A percentile compares a stretch with the other conserved stretches of the same genome.
phyloP scores from a whole-genome alignment of 2,329 filamentous ascomycete species.

The Calonectria hawksworthii region DNA sequence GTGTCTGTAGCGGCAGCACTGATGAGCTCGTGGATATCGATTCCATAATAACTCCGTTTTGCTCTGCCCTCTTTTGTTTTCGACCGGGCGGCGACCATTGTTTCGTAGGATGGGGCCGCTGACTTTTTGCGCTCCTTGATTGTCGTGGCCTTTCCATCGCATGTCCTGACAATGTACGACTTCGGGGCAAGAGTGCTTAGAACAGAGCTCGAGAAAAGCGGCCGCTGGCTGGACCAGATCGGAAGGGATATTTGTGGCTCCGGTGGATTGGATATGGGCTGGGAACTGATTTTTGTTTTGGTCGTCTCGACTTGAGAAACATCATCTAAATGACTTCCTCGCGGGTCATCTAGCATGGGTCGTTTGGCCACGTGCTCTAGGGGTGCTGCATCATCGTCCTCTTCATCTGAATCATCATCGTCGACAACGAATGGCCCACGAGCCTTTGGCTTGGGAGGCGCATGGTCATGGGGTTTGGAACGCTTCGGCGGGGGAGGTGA shows the following conservation, averaged over 20 bases:
- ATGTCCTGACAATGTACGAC: conserved; percentile 64
- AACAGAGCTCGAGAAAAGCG: conserved; percentile 47
- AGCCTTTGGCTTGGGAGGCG: conserved; percentile 44
- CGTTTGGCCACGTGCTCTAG: conserved; percentile 46
- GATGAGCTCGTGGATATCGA: conserved; percentile 89
- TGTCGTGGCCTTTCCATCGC: conserved; percentile 68
- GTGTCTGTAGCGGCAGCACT: conserved; percentile 77
- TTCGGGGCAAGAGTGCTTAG: conserved; percentile 43
- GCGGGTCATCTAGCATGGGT: conserved; percentile 48
- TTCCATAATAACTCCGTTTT: conserved; percentile 87
- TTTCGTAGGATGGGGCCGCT: conserved; percentile 70
- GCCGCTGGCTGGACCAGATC: conserved; percentile 37
- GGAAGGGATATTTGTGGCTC: conserved; percentile 25
- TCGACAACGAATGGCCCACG: conserved; percentile 25
- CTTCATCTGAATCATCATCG: conserved; percentile 21
- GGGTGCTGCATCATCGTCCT: conserved; percentile 31
- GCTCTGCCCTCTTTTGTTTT: conserved; percentile 77
- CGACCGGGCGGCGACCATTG: conserved; percentile 77
- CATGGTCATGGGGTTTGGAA: conserved; percentile 52
- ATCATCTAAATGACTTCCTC: conserved; percentile 27
- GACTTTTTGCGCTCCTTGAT: conserved; percentile 67
- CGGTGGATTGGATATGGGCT: conserved; percentile 12
- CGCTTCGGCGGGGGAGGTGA: conserved; percentile 53
- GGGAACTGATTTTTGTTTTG: conserved; percentile 7
- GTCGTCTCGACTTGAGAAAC: background rate